Percentiles rank a stretch among this genome's conserved stretches.
Evolutionary conservation across 768 basidiomycete species (phyloP).

Genomic region (Hericium rajendrae): DNA sequence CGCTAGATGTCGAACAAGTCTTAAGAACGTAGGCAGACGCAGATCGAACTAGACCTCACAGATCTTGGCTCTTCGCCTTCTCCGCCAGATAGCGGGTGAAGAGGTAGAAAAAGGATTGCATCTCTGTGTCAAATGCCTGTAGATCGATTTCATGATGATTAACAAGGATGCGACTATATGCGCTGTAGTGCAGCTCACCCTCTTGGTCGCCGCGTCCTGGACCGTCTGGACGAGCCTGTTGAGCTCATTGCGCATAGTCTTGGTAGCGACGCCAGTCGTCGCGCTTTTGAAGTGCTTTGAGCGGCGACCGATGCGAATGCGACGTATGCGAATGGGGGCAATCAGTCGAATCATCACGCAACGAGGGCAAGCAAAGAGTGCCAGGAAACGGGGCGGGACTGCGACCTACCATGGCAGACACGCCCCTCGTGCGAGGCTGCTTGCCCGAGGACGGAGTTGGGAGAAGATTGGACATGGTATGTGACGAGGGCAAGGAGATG

Average conservation of each 20-base stretch:
- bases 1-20: constrained; percentile 8
- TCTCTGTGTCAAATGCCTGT: constrained; percentile 82
- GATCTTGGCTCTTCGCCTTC: constrained; percentile 75
- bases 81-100: constrained; percentile 91
- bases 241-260: constrained; percentile 61
- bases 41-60: constrained; percentile 41
- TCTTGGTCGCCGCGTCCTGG: constrained; percentile 43
- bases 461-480: constrained; percentile 6
- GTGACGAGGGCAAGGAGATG: neutral
- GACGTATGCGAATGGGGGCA: constrained; percentile 19
- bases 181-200: constrained; percentile 29
- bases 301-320: neutral
- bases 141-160: constrained; percentile 7
- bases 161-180: neutral
- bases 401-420: constrained; percentile 12
- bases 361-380: neutral
- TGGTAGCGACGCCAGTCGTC: constrained; percentile 41
- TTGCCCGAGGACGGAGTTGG: neutral
- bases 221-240: constrained; percentile 55
- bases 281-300: constrained; percentile 24
- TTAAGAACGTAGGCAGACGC: neutral
- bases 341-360: constrained; percentile 13
- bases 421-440: constrained; percentile 14
- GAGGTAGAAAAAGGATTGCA: constrained; percentile 89
- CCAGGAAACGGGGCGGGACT: neutral